Evolutionary conservation across 306 rosid genomes (phyloP).

Genomic region (Sesbania bispinosa): DNA sequence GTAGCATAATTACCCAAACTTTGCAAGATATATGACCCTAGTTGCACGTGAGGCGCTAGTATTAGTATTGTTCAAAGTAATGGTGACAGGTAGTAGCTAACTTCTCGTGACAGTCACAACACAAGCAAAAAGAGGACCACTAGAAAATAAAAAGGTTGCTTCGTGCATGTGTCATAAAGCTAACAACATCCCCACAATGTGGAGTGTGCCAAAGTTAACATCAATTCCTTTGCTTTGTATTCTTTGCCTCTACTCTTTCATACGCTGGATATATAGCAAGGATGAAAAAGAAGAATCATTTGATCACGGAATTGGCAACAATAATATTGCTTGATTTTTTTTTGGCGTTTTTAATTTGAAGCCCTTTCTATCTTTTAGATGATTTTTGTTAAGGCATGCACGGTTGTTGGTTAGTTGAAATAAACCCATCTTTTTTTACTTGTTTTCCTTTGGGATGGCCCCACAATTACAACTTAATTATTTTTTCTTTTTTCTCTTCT

Average conservation of each 20-base stretch:
- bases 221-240: constrained; percentile 4
- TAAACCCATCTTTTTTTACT: constrained; percentile 23
- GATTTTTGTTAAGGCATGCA: background rate
- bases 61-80: background rate
- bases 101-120: constrained; percentile 38
- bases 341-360: background rate
- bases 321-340: background rate
- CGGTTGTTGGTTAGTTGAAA: constrained; percentile 41
- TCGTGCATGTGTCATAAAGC: constrained; percentile 33
- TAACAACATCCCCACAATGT: constrained; percentile 13
- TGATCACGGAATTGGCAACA: background rate
- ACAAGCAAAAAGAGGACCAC: constrained; percentile 46
- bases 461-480: background rate
- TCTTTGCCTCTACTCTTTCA: constrained; percentile 27
- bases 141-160: constrained; percentile 11
- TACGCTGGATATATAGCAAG: background rate
- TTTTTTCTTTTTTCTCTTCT: background rate
- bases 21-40: constrained; percentile 14
- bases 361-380: background rate
- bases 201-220: constrained; percentile 19
- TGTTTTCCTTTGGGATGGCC: constrained; percentile 11
- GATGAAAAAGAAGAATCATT: background rate
- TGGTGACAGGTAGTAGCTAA: constrained; percentile 24
- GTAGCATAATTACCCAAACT: background rate
- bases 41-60: constrained; percentile 30